A percentile compares a stretch with the other conserved stretches of the same genome.
These are phyloP conservation scores for Geotrichum australiense DNA, from an alignment of 1,139 yeast genomes.

Conservation along the genomic window DNA sequence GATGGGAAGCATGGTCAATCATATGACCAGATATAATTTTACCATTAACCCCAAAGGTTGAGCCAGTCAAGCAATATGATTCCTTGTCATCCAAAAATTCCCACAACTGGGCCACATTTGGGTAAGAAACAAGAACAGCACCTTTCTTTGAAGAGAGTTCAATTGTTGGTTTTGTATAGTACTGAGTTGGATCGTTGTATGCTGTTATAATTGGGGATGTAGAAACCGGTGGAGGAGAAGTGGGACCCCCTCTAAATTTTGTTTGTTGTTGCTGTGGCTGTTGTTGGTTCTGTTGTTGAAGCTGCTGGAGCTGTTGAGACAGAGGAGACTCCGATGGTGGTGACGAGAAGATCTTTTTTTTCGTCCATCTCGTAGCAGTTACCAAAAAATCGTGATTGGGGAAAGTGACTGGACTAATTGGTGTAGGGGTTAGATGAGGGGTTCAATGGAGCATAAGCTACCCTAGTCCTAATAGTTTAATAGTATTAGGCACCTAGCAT, in stretches of 20 bases:
- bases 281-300: not conserved
- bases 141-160: constrained; percentile 18
- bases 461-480: not conserved
- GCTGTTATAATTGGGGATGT: constrained; percentile 13
- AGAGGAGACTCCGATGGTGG: constrained; percentile 1
- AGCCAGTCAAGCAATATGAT: constrained; percentile 22
- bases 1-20: constrained; percentile 4
- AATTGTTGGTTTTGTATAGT: constrained; percentile 17
- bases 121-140: constrained; percentile 21
- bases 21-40: constrained; percentile 19
- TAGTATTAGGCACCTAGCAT: no score
- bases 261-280: not conserved
- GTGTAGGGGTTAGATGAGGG: constrained; percentile 3
- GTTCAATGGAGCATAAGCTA: not conserved
- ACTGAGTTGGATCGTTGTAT: constrained; percentile 8
- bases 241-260: constrained; percentile 15
- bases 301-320: not conserved
- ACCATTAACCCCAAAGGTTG: constrained; percentile 23
- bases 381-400: constrained; percentile 24
- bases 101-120: constrained; percentile 25
- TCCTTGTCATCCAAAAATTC: constrained; percentile 18
- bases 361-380: constrained; percentile 29
- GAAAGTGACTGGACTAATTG: constrained; percentile 22
- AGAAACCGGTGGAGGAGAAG: constrained; percentile 17
- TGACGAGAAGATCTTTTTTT: constrained; percentile 21